Percentiles rank a stretch among this genome's conserved stretches.
phyloP scores from a whole-genome alignment of 257 asterid genomes.

The Gentiana macrophylla region DNA sequence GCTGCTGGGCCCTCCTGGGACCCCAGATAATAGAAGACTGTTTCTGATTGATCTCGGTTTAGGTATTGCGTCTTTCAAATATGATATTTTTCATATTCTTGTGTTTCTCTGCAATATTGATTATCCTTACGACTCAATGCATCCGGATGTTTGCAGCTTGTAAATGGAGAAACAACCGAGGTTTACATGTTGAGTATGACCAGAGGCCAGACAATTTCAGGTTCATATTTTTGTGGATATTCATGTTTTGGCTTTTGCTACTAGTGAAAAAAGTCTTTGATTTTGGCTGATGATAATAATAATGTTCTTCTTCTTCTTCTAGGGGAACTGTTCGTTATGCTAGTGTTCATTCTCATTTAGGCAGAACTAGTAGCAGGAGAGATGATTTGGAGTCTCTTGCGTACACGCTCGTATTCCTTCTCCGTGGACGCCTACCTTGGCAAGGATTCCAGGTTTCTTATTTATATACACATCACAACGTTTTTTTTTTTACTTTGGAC shows the following conservation, averaged over 20 bases:
- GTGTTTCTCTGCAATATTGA: background rate
- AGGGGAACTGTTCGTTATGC: constrained; percentile 96
- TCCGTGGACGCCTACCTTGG: constrained; percentile 88
- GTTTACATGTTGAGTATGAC: constrained; percentile 67
- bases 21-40: constrained; percentile 66
- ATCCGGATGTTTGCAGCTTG: constrained; percentile 40
- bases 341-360: constrained; percentile 80
- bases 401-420: constrained; percentile 68
- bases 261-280: background rate
- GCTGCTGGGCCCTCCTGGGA: constrained; percentile 77
- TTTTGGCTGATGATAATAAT: constrained; percentile 9
- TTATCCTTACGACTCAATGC: background rate
- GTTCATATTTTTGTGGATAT: constrained; percentile 15
- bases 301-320: constrained; percentile 13
- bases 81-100: background rate
- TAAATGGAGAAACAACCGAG: constrained; percentile 54
- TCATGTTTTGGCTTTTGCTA: background rate
- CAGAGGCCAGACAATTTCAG: constrained; percentile 84
- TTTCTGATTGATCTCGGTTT: constrained; percentile 89
- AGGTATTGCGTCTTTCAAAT: constrained; percentile 23
- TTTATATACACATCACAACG: background rate
- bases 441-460: constrained; percentile 79
- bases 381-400: constrained; percentile 94
- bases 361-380: constrained; percentile 73
- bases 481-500: background rate